Evolutionary conservation across 257 asterid genomes (phyloP).

Genomic region (Solanum megistacrolobum): DNA sequence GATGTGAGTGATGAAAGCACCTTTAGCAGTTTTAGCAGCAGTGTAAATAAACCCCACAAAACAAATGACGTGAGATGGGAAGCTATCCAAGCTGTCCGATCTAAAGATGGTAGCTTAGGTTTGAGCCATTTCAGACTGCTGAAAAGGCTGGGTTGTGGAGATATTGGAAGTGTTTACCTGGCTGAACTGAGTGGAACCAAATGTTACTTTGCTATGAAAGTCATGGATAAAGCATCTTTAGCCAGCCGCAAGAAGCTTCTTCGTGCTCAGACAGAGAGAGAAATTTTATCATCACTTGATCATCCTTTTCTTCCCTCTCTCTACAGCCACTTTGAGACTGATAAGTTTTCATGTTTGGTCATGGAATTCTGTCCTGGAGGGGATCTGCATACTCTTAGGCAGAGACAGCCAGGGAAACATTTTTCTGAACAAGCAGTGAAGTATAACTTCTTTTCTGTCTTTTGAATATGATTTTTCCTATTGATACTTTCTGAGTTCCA

Average conservation of each 20-base stretch:
- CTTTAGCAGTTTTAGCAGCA: conserved; percentile 27
- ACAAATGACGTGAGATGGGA: conserved; percentile 71
- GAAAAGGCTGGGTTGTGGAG: conserved; percentile 76
- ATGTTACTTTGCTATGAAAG: conserved; percentile 75
- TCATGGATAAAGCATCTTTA: conserved; percentile 74
- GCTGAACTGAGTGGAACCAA: conserved; percentile 57
- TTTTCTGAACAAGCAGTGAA: conserved; percentile 66
- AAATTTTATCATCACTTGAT: conserved; percentile 57
- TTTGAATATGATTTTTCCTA: neutral
- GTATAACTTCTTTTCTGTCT: conserved; percentile 20
- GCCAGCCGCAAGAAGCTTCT: conserved; percentile 73
- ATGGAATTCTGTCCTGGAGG: conserved; percentile 88
- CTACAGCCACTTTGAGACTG: conserved; percentile 68
- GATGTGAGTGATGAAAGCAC: conserved; percentile 31
- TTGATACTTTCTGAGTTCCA: neutral
- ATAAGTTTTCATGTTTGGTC: conserved; percentile 60
- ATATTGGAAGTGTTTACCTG: conserved; percentile 72
- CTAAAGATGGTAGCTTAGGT: conserved; percentile 51
- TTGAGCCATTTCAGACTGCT: conserved; percentile 65
- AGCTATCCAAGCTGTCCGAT: conserved; percentile 55
- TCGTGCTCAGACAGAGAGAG: conserved; percentile 80
- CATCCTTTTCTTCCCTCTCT: conserved; percentile 77
- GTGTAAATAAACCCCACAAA: conserved; percentile 55
- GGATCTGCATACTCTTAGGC: conserved; percentile 62
- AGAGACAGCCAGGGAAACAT: conserved; percentile 60